phyloP scores from a whole-genome alignment of 1,139 yeast genomes.

The Yamadazyma kanchanaburiensis region DNA sequence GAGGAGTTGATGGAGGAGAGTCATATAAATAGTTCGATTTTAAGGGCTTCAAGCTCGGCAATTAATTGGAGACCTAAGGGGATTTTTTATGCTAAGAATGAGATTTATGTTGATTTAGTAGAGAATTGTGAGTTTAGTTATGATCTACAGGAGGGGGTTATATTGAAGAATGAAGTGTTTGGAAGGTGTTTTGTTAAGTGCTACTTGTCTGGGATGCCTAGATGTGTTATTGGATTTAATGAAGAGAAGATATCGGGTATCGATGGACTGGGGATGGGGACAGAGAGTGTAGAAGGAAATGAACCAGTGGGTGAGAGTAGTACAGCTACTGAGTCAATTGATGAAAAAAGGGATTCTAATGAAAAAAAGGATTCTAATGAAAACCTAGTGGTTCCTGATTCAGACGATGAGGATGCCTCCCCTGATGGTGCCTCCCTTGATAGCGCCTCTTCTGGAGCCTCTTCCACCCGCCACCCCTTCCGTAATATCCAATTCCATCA shows the following conservation, averaged over 20 bases:
- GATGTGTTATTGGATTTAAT: slow-evolving; percentile 42
- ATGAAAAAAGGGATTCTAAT: background rate
- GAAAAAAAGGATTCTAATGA: background rate
- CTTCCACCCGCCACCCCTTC: too few species aligned
- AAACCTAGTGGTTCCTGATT: slow-evolving; percentile 10
- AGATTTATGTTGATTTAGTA: slow-evolving; percentile 41
- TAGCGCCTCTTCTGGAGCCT: too few species aligned
- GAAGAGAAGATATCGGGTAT: slow-evolving; percentile 30
- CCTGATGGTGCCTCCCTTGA: slow-evolving; percentile 14
- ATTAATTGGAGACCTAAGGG: slow-evolving; percentile 50
- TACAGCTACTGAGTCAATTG: background rate
- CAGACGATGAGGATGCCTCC: slow-evolving; percentile 15
- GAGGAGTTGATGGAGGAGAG: slow-evolving; percentile 27
- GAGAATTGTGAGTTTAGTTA: slow-evolving; percentile 40
- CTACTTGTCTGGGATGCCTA: slow-evolving; percentile 47
- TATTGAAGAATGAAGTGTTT: slow-evolving; percentile 33
- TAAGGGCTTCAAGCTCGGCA: slow-evolving; percentile 40
- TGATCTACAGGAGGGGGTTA: slow-evolving; percentile 27
- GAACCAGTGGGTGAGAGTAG: slow-evolving; percentile 1
- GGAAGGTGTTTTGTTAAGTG: slow-evolving; percentile 40
- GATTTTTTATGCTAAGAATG: slow-evolving; percentile 45
- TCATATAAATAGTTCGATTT: slow-evolving; percentile 57
- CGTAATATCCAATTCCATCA: slow-evolving; percentile 47
- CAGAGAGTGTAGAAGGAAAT: slow-evolving; percentile 11
- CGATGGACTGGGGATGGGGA: too few species aligned